Evolutionary conservation across 164 flowering plant species (phyloP), one percentile per base, ranked within the genome.

Genomic region (Liquidambar formosana): DNA sequence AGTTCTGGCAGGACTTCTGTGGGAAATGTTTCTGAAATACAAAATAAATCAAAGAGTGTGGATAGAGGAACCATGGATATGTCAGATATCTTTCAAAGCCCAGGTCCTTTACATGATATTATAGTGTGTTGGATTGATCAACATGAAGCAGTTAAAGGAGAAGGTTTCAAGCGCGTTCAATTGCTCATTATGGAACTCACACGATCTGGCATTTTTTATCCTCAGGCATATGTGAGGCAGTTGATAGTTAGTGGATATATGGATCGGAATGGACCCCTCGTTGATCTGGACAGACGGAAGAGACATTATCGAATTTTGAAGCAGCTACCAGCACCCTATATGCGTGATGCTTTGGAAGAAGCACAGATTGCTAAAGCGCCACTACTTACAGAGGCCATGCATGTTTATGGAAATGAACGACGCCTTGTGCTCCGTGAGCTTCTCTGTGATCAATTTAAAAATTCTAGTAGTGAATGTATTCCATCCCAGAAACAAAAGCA

Each of bases 81-180:
- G 25, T 73, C 76, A 12, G 84, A 84, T 75, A 41, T 83, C 53
- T 87, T 88, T 72, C 84, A 84, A 64, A 89, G 96, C 69, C 97
- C 98, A 15, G 88, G 97, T 41, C 90, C 94, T 16, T 75, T 96
- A 70, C 99, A 96, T 79, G 99, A 96, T 74, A 84, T 90, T 52
- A 64, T 94, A 8, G 98, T 96, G 10, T 96, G 98, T 74, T 96
- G 98, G 98, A 84, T 96, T 63, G 99, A 96, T 85, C 99, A 90
- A 66, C 99, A 93, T 80, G 93, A 87, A 61, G 82, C 73, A 47
- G 79, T 80, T 27, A 86, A 78, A 69, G 80, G 92, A 57, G 94
- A 86, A 79, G 94, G 97, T 63, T 77, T 77, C 48, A 84, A 89
- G 79, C 88, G 94, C 22, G 73, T 90, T 71, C 91, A 89, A 64